Evolutionary conservation across 495 filamentous ascomycete species (phyloP).

Genomic region (Cladorrhinum samala): DNA sequence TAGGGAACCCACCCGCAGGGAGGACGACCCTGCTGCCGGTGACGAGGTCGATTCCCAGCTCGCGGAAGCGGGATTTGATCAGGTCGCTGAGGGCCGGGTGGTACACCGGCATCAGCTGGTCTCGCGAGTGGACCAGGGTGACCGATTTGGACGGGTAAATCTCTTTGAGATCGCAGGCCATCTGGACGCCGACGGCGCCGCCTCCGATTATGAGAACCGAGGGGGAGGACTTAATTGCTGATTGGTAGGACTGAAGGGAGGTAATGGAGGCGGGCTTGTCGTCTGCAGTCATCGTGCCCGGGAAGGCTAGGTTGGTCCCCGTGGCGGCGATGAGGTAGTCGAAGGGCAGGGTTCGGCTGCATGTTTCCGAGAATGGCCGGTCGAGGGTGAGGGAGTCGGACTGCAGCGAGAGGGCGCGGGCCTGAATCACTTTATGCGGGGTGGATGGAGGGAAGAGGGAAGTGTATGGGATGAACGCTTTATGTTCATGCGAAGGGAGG

Average conservation of each 20-base stretch:
- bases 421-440: slow-evolving; percentile 36
- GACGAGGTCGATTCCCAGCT: slow-evolving; percentile 31
- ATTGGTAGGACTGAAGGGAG: slow-evolving; percentile 38
- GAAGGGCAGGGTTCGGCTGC: no score
- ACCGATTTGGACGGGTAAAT: slow-evolving; percentile 50
- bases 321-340: slow-evolving; percentile 46
- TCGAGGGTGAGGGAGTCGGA: slow-evolving; percentile 37
- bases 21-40: slow-evolving; percentile 16
- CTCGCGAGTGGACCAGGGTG: slow-evolving; percentile 51
- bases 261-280: slow-evolving; percentile 30
- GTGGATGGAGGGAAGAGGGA: slow-evolving; percentile 31
- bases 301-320: slow-evolving; percentile 40
- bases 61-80: slow-evolving; percentile 31
- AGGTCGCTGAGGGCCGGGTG: slow-evolving; percentile 42
- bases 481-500: slow-evolving; percentile 45
- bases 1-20: slow-evolving; percentile 22
- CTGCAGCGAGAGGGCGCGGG: slow-evolving; percentile 39
- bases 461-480: slow-evolving; percentile 50
- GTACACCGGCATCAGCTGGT: slow-evolving; percentile 47
- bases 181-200: slow-evolving; percentile 55
- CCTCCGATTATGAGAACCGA: slow-evolving; percentile 52
- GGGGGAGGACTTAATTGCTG: slow-evolving; percentile 22
- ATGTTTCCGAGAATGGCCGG: slow-evolving; percentile 40
- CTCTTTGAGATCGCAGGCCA: slow-evolving; percentile 54
- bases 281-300: slow-evolving; percentile 41